Evolutionary conservation across 768 basidiomycete species (phyloP).

Genomic region (Chalciporus chontae): DNA sequence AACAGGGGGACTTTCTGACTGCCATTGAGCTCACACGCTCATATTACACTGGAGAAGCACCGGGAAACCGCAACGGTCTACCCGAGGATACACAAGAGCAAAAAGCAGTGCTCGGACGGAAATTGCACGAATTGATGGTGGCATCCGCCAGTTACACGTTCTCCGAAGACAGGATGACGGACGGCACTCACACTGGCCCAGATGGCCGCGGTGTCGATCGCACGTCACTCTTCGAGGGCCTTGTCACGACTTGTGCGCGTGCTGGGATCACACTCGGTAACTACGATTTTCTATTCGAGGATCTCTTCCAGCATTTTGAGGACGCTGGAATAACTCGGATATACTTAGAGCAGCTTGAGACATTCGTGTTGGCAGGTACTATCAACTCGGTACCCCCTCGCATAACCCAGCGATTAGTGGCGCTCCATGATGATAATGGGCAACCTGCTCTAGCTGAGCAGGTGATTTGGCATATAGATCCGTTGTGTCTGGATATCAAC

Average conservation of each 20-base stretch:
- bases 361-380: slow-evolving; percentile 72
- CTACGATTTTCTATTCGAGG: slow-evolving; percentile 87
- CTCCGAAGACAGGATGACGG: slow-evolving; percentile 91
- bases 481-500: slow-evolving; percentile 86
- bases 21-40: slow-evolving; percentile 84
- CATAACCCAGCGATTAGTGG: slow-evolving; percentile 81
- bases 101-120: slow-evolving; percentile 63
- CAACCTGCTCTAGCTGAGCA: slow-evolving; percentile 78
- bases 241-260: slow-evolving; percentile 72
- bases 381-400: slow-evolving; percentile 78
- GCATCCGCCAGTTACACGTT: slow-evolving; percentile 90
- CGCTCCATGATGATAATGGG: slow-evolving; percentile 66
- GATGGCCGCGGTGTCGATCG: slow-evolving; percentile 92
- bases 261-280: slow-evolving; percentile 80
- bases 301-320: slow-evolving; percentile 88
- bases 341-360: slow-evolving; percentile 78
- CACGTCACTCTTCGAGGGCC: slow-evolving; percentile 82
- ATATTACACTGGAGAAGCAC: slow-evolving; percentile 76
- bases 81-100: slow-evolving; percentile 63
- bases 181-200: slow-evolving; percentile 75
- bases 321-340: slow-evolving; percentile 80
- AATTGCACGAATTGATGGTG: slow-evolving; percentile 77
- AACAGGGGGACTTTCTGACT: slow-evolving; percentile 81
- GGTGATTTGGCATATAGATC: slow-evolving; percentile 95
- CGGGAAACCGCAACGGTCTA: slow-evolving; percentile 85